Evolutionary conservation across 768 basidiomycete genomes (phyloP).

Genomic region (Mycena latifolia): DNA sequence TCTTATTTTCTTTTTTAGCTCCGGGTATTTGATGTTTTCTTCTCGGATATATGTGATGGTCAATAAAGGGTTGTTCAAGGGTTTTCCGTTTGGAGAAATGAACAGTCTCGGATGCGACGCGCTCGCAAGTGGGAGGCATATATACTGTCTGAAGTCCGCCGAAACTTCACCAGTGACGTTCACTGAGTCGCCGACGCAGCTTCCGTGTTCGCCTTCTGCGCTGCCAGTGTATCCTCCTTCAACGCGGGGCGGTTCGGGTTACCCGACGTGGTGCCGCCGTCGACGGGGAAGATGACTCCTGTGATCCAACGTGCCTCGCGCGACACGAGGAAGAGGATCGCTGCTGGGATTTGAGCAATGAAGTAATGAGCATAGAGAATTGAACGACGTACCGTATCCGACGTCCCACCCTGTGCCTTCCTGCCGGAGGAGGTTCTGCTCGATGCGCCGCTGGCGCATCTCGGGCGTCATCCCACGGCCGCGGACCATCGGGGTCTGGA

Average conservation of each 20-base stretch:
- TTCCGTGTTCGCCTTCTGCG: constrained; percentile 1
- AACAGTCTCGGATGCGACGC: too few species aligned
- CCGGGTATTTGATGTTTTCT: too few species aligned
- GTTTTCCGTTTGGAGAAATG: too few species aligned
- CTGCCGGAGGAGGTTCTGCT: constrained; percentile 52
- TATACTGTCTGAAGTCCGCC: too few species aligned
- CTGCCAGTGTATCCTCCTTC: constrained; percentile 23
- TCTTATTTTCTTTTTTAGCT: too few species aligned
- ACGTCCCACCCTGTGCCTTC: constrained; percentile 61
- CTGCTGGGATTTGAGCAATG: not conserved
- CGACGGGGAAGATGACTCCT: constrained; percentile 53
- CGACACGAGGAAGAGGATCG: constrained; percentile 51
- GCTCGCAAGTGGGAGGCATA: too few species aligned
- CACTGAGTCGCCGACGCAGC: not conserved
- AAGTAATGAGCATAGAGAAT: not conserved
- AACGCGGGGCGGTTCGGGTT: constrained; percentile 29
- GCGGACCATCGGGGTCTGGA: constrained; percentile 55
- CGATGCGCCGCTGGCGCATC: constrained; percentile 50
- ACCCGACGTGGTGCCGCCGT: constrained; percentile 53
- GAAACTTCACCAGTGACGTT: too few species aligned
- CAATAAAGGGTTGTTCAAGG: too few species aligned
- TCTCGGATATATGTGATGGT: too few species aligned
- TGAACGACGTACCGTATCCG: constrained; percentile 47
- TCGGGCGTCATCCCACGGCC: constrained; percentile 50
- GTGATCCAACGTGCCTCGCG: constrained; percentile 60